These are phyloP conservation scores for Colletotrichum cuscutae DNA, from an alignment of 2,329 filamentous ascomycete species.

Conservation along the genomic window DNA sequence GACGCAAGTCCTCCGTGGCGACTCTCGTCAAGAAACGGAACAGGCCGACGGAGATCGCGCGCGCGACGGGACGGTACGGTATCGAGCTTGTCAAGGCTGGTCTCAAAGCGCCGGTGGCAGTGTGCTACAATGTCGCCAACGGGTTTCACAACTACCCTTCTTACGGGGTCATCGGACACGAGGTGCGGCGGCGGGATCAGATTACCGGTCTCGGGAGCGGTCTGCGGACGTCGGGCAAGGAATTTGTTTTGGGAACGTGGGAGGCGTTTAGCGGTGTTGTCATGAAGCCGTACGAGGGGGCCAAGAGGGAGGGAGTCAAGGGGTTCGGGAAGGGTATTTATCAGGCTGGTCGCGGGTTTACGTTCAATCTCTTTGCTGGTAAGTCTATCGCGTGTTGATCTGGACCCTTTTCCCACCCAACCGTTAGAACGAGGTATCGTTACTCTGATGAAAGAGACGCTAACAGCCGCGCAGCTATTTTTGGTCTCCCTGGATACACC, in stretches of 20 bases:
- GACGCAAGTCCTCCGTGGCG: background rate
- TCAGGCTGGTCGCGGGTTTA: conserved; percentile 55
- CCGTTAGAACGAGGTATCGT: background rate
- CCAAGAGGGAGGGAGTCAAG: conserved; percentile 68
- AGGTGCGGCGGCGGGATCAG: conserved; percentile 71
- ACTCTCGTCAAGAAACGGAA: background rate
- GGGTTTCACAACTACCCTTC: conserved; percentile 80
- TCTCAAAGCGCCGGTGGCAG: conserved; percentile 73
- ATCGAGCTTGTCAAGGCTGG: conserved; percentile 69
- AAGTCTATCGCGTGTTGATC: background rate
- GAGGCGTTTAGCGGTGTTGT: conserved; percentile 76
- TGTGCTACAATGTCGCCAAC: conserved; percentile 74
- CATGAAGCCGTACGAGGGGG: conserved; percentile 71
- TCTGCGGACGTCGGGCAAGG: conserved; percentile 72
- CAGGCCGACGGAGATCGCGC: conserved; percentile 39
- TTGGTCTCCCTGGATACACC: conserved; percentile 61
- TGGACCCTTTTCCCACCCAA: too few relatives aligned
- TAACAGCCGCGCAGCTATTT: conserved; percentile 45
- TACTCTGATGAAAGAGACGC: background rate
- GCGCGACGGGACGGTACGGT: conserved; percentile 63
- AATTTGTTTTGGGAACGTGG: conserved; percentile 72
- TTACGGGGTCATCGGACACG: conserved; percentile 71
- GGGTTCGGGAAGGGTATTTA: conserved; percentile 71
- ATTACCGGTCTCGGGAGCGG: conserved; percentile 72
- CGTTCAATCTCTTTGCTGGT: conserved; percentile 54